phyloP scores from a whole-genome alignment of 352 stramenopile species.

The Detonula confervacea region DNA sequence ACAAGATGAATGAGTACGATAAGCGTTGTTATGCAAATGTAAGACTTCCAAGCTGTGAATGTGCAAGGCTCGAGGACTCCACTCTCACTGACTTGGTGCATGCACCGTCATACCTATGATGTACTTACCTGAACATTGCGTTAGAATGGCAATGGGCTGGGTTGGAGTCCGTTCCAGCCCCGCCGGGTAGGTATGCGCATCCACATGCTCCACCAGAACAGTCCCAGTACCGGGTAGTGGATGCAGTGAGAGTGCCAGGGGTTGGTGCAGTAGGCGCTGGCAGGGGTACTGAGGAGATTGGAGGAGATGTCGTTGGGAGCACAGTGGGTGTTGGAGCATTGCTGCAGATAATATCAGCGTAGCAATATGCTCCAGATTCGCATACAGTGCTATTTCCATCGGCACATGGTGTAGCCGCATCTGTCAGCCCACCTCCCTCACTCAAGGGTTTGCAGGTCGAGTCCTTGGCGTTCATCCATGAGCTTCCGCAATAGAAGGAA shows the following conservation, averaged over 20 bases:
- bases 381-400: not conserved
- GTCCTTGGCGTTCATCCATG: not conserved
- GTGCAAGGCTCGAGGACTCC: no score
- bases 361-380: constrained; percentile 8
- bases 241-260: constrained; percentile 19
- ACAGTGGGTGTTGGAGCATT: constrained; percentile 4
- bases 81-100: no score
- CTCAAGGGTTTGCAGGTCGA: not conserved
- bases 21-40: no score
- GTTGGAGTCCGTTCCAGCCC: not conserved
- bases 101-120: no score
- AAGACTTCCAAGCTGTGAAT: no score
- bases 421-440: not conserved
- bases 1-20: no score
- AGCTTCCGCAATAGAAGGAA: not conserved
- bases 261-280: constrained; percentile 6
- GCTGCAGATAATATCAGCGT: not conserved
- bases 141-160: constrained; percentile 55
- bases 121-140: no score
- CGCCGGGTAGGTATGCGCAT: constrained; percentile 39
- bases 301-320: not conserved
- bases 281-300: not conserved
- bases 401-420: not conserved
- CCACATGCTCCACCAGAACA: constrained; percentile 56
- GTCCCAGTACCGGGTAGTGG: constrained; percentile 57